A percentile compares a stretch with the other conserved stretches of the same genome.
phyloP scores from a whole-genome alignment of 2,329 filamentous ascomycete genomes.

The Alternaria consortialis region DNA sequence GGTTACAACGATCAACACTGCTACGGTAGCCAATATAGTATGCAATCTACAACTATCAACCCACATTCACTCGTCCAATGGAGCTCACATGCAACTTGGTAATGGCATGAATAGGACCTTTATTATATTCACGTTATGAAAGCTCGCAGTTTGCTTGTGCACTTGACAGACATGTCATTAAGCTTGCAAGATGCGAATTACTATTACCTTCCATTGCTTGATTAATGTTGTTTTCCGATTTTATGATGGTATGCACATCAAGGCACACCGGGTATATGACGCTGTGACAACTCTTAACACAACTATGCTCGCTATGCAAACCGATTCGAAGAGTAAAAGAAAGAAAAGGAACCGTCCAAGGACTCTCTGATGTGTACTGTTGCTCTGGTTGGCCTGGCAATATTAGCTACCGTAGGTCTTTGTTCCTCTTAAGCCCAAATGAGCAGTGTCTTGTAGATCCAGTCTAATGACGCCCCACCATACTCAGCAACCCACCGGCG shows the following conservation, averaged over 20 bases:
- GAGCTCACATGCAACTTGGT: background rate
- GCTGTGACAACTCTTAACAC: background rate
- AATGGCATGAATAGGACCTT: background rate
- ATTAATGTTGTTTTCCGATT: background rate
- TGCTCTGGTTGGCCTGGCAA: background rate
- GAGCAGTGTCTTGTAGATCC: background rate
- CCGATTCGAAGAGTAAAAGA: background rate
- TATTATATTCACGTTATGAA: background rate
- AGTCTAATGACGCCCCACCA: conserved; percentile 1
- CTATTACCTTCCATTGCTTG: background rate
- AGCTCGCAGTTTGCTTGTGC: background rate
- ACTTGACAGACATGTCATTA: background rate
- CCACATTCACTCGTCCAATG: background rate
- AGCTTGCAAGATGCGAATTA: background rate
- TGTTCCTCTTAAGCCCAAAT: background rate
- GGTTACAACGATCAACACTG: background rate
- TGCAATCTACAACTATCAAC: background rate
- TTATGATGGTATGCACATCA: background rate
- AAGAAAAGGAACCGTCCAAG: background rate
- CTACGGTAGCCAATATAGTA: background rate
- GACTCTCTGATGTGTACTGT: background rate
- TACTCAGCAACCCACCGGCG: background rate
- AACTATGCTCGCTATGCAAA: background rate
- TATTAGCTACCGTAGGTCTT: background rate
- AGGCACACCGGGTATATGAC: conserved; percentile 7